Conservation (phyloP, 176 grass and related monocot species). For the Coix lacrymajobi region DNA sequence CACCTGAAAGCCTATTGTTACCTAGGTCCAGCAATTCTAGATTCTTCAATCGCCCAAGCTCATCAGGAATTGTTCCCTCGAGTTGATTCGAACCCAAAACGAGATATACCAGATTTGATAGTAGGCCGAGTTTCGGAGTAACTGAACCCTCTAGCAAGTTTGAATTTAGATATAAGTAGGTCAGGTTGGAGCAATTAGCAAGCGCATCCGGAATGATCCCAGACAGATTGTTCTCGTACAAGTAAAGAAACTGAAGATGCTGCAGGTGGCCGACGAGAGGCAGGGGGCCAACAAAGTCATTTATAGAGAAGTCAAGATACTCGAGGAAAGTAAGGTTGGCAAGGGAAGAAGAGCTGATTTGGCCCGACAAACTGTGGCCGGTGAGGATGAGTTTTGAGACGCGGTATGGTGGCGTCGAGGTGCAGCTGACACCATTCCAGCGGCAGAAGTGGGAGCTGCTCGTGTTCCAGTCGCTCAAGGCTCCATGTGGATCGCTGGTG, state of each 20-base stretch:
- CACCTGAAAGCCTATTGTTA: background rate
- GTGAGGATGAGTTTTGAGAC: rapidly evolving
- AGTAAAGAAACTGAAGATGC: background rate
- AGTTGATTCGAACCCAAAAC: background rate
- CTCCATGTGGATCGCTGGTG: background rate
- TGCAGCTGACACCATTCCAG: background rate
- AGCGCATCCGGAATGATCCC: background rate
- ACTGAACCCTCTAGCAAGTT: no score
- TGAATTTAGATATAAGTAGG: rapidly evolving
- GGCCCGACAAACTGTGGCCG: background rate
- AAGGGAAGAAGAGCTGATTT: background rate
- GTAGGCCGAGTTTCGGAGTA: no score
- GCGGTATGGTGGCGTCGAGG: background rate
- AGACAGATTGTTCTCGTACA: background rate
- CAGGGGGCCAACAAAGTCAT: background rate
- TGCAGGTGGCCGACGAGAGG: background rate
- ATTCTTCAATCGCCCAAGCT: background rate
- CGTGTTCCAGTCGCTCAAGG: background rate
- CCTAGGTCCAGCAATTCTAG: rapidly evolving
- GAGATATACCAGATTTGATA: no score
- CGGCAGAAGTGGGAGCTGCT: background rate
- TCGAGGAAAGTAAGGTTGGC: background rate
- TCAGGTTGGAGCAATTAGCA: background rate
- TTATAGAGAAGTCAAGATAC: background rate
- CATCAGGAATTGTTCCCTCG: background rate